Evolutionary conservation across 208 protist genomes (phyloP).

Genomic region (Paratrypanosoma confusum): DNA sequence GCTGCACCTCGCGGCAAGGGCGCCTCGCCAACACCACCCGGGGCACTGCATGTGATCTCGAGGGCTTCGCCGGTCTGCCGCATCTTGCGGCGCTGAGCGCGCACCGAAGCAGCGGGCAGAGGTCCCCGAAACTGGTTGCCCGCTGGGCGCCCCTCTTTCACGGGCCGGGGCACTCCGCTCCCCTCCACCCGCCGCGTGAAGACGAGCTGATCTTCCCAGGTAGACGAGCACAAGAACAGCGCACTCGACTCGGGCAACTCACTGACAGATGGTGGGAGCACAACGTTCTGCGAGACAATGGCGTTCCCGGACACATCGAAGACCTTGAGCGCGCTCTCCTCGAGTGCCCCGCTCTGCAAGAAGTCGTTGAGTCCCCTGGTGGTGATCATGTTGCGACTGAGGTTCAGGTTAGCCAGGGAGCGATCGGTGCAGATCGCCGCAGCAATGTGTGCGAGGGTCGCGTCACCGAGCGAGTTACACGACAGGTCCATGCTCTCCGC

Average conservation of each 20-base stretch:
- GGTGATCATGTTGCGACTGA: slow-evolving; percentile 37
- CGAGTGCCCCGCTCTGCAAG: slow-evolving; percentile 19
- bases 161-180: no score
- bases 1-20: no score
- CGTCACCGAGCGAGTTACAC: slow-evolving; percentile 40
- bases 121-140: slow-evolving; percentile 2
- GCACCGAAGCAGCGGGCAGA: no score
- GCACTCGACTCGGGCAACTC: no score
- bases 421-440: slow-evolving; percentile 23
- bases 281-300: slow-evolving; percentile 3
- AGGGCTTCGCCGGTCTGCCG: no score
- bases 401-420: slow-evolving; percentile 32
- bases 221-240: slow-evolving; percentile 9
- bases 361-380: slow-evolving; percentile 17
- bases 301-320: slow-evolving; percentile 47
- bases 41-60: no score
- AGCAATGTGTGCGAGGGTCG: slow-evolving; percentile 26
- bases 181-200: slow-evolving; percentile 12
- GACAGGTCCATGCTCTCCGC: slow-evolving; percentile 41
- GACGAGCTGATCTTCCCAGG: slow-evolving; percentile 14
- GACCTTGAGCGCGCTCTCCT: slow-evolving; percentile 32
- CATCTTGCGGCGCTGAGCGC: no score
- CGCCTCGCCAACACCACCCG: no score
- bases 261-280: no score
- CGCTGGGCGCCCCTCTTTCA: background rate